These are phyloP conservation scores for Exserohilum rostratum DNA, from an alignment of 2,329 filamentous ascomycete genomes.

Conservation along the genomic window DNA sequence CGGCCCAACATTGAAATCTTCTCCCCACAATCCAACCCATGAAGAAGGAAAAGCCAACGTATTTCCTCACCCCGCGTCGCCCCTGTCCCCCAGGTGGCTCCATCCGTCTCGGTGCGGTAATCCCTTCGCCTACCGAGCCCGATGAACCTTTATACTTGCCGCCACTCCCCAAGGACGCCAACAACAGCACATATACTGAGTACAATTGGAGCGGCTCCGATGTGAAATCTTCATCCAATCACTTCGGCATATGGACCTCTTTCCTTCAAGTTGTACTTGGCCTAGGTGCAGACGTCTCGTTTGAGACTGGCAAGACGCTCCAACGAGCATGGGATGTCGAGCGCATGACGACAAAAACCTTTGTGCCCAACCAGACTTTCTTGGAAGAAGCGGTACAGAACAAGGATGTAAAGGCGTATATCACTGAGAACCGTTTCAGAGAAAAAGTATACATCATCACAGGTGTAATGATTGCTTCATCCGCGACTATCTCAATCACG, in stretches of 20 bases:
- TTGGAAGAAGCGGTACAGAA: no score
- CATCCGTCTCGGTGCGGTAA: constrained; percentile 16
- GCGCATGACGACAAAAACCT: no score
- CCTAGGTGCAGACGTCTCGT: constrained; percentile 2
- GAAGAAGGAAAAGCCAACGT: background rate
- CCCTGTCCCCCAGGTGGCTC: background rate
- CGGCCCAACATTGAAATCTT: no score
- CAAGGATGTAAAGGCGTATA: no score
- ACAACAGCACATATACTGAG: background rate
- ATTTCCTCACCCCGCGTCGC: constrained; percentile 3
- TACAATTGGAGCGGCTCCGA: constrained; percentile 2
- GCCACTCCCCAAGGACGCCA: background rate
- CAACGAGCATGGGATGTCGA: background rate
- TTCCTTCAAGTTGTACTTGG: constrained; percentile 15
- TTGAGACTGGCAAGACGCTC: background rate
- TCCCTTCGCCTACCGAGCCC: constrained; percentile 5
- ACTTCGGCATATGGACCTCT: constrained; percentile 16
- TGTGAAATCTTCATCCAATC: background rate
- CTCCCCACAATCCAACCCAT: no score
- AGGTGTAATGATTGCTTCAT: no score
- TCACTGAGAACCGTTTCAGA: no score
- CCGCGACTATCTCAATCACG: no score
- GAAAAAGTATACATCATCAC: no score
- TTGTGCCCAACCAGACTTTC: no score
- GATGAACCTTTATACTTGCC: constrained; percentile 10